phyloP scores from a whole-genome alignment of 306 rosid species.

The Acmispon strigosus region DNA sequence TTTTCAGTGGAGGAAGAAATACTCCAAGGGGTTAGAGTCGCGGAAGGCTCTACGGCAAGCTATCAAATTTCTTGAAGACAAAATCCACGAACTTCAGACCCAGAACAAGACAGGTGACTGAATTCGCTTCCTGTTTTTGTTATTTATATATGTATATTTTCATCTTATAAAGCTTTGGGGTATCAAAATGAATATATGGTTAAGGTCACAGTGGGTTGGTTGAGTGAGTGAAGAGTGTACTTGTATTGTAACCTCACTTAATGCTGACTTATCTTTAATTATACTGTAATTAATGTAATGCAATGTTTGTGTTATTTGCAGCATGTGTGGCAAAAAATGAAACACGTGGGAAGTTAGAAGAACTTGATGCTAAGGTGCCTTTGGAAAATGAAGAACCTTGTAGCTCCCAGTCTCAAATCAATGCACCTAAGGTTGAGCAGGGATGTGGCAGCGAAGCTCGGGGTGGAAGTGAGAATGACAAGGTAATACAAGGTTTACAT shows the following conservation, averaged over 20 bases:
- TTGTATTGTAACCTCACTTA: not conserved
- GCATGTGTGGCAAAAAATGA: conserved; percentile 36
- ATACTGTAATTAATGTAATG: not conserved
- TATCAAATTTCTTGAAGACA: conserved; percentile 36
- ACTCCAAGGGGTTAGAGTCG: conserved; percentile 24
- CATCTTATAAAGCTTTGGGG: not conserved
- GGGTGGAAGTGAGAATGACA: conserved; percentile 21
- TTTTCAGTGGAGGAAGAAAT: conserved; percentile 59
- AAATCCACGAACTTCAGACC: conserved; percentile 28
- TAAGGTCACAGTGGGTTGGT: not conserved
- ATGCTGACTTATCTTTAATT: not conserved
- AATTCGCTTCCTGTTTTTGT: not conserved
- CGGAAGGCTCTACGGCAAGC: conserved; percentile 61
- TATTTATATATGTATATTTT: not conserved
- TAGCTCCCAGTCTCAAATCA: conserved; percentile 44
- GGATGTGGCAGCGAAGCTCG: conserved; percentile 1
- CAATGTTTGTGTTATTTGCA: conserved; percentile 16
- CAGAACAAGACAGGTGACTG: conserved; percentile 38
- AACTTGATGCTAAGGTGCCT: conserved; percentile 38
- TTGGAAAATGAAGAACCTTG: conserved; percentile 45
- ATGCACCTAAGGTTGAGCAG: conserved; percentile 24
- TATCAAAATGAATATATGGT: not conserved
- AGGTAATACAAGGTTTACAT: conserved; percentile 28
- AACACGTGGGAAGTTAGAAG: conserved; percentile 40
- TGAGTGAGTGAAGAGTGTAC: not conserved